Evolutionary conservation across 73 alveolate species (phyloP).

Genomic region (Paramecium sexaurelia): DNA sequence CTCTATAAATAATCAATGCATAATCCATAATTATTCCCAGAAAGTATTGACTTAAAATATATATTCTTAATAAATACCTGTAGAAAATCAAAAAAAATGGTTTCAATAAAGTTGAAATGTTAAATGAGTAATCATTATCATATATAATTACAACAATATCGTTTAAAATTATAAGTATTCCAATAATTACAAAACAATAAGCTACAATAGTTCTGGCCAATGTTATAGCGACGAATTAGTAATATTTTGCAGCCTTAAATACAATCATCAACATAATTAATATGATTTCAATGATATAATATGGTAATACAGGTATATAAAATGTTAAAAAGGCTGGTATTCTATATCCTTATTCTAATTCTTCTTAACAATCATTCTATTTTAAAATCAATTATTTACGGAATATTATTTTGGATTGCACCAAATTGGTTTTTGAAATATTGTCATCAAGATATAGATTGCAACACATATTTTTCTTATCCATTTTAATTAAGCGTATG

Average conservation of each 20-base stretch:
- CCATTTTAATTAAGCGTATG: neutral
- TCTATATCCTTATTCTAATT: neutral
- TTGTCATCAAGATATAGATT: neutral
- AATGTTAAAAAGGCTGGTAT: neutral
- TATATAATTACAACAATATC: neutral
- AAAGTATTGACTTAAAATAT: neutral
- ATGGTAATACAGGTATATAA: neutral
- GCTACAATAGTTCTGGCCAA: neutral
- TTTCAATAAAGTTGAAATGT: neutral
- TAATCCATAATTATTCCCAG: neutral
- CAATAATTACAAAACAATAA: neutral
- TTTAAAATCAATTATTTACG: neutral
- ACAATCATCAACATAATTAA: neutral
- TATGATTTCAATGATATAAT: neutral
- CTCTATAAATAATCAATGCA: neutral
- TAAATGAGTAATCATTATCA: neutral
- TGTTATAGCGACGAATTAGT: neutral
- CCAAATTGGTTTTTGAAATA: slow-evolving; percentile 13
- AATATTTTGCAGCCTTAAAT: neutral
- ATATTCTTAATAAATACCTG: neutral
- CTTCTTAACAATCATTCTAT: neutral
- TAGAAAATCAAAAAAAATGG: neutral
- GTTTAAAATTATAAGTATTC: neutral
- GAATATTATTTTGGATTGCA: neutral
- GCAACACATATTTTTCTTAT: neutral